Conservation (phyloP, 257 asterid genomes). For the Solanum appendiculatum region DNA sequence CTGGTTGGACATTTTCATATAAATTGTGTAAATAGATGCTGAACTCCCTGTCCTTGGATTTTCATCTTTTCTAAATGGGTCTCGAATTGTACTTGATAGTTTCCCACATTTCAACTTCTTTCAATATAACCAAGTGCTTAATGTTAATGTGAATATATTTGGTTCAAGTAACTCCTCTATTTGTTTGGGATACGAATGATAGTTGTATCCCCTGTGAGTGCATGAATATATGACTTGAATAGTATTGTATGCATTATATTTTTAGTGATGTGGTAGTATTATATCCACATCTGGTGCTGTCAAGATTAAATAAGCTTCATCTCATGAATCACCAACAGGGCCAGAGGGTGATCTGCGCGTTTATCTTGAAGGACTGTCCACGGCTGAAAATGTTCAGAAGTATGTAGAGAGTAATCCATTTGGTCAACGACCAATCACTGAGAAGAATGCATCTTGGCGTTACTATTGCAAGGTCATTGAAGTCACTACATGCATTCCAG, state of each 20-base stretch:
- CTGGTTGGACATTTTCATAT: neutral
- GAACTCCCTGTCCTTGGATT: neutral
- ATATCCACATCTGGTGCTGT: neutral
- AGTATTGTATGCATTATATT: neutral
- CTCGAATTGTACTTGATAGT: neutral
- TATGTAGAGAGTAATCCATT: constrained; percentile 63
- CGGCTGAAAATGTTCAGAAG: constrained; percentile 61
- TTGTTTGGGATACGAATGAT: neutral
- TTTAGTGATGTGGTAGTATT: neutral
- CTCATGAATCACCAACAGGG: constrained; percentile 25
- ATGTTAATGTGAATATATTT: neutral
- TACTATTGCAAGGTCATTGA: constrained; percentile 53
- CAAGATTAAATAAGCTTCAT: neutral
- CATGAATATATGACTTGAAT: neutral
- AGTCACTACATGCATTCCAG: constrained; percentile 6
- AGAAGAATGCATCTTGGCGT: constrained; percentile 56
- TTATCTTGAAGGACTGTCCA: constrained; percentile 62
- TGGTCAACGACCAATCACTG: constrained; percentile 74
- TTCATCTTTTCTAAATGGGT: neutral
- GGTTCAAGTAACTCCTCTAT: neutral
- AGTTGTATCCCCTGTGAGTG: neutral
- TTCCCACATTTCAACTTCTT: neutral
- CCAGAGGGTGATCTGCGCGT: constrained; percentile 72
- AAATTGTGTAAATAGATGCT: neutral
- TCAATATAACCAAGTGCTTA: neutral